Conservation (phyloP, 257 asterid species). For the Marsdenia floribunda region DNA sequence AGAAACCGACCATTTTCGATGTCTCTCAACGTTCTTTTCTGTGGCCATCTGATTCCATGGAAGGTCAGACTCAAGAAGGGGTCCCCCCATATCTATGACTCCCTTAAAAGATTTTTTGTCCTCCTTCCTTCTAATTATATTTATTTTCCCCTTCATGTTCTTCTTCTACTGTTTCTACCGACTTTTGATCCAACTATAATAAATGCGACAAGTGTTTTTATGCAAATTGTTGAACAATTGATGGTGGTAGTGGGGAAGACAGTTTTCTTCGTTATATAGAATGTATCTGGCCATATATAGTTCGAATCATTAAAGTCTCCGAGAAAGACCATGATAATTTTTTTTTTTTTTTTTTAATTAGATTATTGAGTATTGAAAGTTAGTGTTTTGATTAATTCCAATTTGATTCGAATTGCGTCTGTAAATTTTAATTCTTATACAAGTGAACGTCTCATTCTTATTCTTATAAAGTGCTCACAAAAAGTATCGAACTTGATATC, state of each 20-base stretch:
- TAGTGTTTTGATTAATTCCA: too few relatives aligned
- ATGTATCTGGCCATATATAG: neutral
- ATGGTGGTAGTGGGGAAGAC: neutral
- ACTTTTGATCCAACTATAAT: neutral
- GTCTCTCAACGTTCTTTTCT: too few relatives aligned
- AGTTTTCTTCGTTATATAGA: neutral
- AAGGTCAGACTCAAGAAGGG: neutral
- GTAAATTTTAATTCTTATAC: too few relatives aligned
- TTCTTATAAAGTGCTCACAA: too few relatives aligned
- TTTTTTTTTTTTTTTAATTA: too few relatives aligned
- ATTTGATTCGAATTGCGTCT: too few relatives aligned
- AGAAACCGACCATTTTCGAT: neutral
- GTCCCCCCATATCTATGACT: neutral
- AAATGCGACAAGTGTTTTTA: neutral
- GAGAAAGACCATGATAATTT: too few relatives aligned
- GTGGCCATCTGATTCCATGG: neutral
- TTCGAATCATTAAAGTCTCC: too few relatives aligned
- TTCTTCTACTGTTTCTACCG: neutral
- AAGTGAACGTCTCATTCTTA: too few relatives aligned
- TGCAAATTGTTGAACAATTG: constrained; percentile 1
- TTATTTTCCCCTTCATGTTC: too few relatives aligned
- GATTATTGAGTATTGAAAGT: too few relatives aligned
- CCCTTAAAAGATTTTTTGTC: neutral
- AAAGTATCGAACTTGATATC: too few relatives aligned
- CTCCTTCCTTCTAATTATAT: neutral